phyloP scores from a whole-genome alignment of 371 early-diverging fungal genomes.

The Zychaea mexicana region DNA sequence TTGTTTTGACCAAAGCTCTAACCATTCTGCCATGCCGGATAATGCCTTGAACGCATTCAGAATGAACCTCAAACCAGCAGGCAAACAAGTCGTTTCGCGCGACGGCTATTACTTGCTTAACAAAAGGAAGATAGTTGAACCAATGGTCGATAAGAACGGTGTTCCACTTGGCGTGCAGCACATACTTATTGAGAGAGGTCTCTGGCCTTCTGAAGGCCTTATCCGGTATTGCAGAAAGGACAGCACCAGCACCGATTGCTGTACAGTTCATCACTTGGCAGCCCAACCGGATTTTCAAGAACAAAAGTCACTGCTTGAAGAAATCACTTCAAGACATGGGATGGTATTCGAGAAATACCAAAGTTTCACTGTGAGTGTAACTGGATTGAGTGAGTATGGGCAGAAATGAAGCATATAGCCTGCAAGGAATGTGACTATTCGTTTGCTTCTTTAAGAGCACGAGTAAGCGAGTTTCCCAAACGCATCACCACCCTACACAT shows the following conservation, averaged over 20 bases:
- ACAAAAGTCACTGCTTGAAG: conserved; percentile 9
- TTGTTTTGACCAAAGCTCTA: conserved; percentile 5
- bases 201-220: no score
- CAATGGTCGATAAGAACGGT: no score
- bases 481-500: no score
- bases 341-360: conserved; percentile 10
- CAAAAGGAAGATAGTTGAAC: not conserved
- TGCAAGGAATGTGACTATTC: conserved; percentile 8
- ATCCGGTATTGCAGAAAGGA: not conserved
- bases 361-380: conserved; percentile 22
- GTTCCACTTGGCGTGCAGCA: no score
- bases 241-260: conserved; percentile 3
- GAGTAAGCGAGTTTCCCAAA: no score
- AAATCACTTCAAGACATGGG: conserved; percentile 1
- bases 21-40: conserved; percentile 1
- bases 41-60: not conserved
- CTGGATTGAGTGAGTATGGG: conserved; percentile 17
- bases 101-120: not conserved
- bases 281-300: conserved; percentile 16
- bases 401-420: conserved; percentile 3
- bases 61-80: not conserved
- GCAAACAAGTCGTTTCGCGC: not conserved
- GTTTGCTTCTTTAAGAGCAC: not conserved
- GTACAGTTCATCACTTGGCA: conserved; percentile 9
- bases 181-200: no score